phyloP scores from a whole-genome alignment of 176 grass and related monocot species.

The Cocos nucifera region DNA sequence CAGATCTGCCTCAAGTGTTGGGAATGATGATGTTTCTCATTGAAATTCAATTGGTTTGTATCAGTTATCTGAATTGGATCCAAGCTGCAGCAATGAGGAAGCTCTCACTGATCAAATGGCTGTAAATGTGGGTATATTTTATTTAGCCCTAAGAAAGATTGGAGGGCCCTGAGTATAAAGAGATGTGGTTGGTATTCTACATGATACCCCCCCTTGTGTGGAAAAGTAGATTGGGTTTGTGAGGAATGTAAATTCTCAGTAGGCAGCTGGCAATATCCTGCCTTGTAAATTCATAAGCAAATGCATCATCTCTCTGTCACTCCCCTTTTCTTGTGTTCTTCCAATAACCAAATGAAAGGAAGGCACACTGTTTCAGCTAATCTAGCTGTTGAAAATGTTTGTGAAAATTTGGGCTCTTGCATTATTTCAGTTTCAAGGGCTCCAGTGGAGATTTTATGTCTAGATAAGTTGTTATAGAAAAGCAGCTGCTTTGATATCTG shows the following conservation, averaged over 20 bases:
- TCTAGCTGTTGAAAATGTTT: too few species aligned
- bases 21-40: constrained; percentile 39
- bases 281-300: constrained; percentile 72
- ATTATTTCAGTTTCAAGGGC: too few species aligned
- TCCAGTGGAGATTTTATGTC: too few species aligned
- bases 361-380: too few species aligned
- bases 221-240: constrained; percentile 46
- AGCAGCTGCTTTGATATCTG: too few species aligned
- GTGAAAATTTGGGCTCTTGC: too few species aligned
- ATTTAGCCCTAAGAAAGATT: constrained; percentile 33
- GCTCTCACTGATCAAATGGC: constrained; percentile 28
- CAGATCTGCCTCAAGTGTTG: constrained; percentile 44
- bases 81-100: constrained; percentile 16
- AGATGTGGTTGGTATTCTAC: constrained; percentile 21
- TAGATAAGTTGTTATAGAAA: too few species aligned
- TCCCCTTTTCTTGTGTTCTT: constrained; percentile 2
- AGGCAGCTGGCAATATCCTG: constrained; percentile 45
- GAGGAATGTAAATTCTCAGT: constrained; percentile 74
- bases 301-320: constrained; percentile 17
- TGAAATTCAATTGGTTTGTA: constrained; percentile 36
- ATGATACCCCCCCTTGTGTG: constrained; percentile 30
- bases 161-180: constrained; percentile 18
- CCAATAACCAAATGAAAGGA: too few species aligned
- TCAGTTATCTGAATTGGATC: constrained; percentile 27
- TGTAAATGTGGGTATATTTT: constrained; percentile 53